Evolutionary conservation across 176 grass and related monocot genomes (phyloP).

Genomic region (Dactylis glomerata): DNA sequence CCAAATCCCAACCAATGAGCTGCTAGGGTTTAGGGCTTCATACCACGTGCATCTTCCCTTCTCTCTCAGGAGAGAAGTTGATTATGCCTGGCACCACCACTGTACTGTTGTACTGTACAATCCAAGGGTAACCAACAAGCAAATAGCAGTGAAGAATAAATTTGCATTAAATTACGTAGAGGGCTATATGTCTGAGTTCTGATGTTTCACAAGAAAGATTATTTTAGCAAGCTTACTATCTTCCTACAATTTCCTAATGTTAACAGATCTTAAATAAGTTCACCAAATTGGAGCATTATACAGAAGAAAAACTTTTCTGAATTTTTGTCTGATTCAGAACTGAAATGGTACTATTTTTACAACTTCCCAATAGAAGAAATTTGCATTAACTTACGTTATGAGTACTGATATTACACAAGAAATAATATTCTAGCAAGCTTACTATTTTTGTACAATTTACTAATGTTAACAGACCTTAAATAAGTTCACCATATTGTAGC

Average conservation of each 20-base stretch:
- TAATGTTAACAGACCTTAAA: not conserved
- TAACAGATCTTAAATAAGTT: not conserved
- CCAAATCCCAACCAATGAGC: constrained; percentile 14
- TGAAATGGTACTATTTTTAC: too few relatives aligned
- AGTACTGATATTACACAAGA: constrained; percentile 8
- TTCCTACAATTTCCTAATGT: not conserved
- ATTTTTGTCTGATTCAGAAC: too few relatives aligned
- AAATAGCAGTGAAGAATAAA: not conserved
- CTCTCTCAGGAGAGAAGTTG: constrained; percentile 13
- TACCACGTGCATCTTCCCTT: constrained; percentile 14
- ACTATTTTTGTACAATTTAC: not conserved
- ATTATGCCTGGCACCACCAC: constrained; percentile 43
- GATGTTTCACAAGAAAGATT: constrained; percentile 1
- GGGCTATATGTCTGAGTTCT: not conserved
- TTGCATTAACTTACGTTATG: not conserved
- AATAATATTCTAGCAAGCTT: not conserved
- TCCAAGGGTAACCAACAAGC: not conserved
- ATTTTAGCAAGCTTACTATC: not conserved
- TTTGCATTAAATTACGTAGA: not conserved
- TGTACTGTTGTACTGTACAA: constrained; percentile 9
- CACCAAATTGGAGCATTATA: not conserved
- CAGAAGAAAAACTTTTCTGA: too few relatives aligned
- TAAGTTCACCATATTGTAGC: not conserved
- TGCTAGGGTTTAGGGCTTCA: constrained; percentile 37
- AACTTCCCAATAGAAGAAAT: too few relatives aligned